phyloP scores from a whole-genome alignment of 352 stramenopile species.

The Plasmopara viticola region DNA sequence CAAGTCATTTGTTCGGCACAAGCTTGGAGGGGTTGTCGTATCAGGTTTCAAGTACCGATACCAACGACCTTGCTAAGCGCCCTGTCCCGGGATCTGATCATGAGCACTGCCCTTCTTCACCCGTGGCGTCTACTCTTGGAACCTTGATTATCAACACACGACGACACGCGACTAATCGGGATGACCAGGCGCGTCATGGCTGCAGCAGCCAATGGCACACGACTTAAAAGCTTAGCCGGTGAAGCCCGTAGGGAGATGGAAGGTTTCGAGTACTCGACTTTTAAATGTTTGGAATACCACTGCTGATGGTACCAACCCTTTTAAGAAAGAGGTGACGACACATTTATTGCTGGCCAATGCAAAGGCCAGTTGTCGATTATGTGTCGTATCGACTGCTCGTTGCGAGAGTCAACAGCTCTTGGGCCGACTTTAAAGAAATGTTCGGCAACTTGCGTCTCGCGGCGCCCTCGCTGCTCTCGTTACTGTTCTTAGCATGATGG shows the following conservation, averaged over 20 bases:
- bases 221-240: background rate
- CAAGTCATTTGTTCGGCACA: no score
- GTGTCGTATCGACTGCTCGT: conserved; percentile 44
- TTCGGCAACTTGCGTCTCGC: no score
- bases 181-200: conserved; percentile 8
- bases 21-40: no score
- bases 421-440: no score
- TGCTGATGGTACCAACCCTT: background rate
- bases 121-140: no score
- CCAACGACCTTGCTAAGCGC: no score
- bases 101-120: no score
- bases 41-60: no score
- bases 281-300: conserved; percentile 17
- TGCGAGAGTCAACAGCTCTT: conserved; percentile 2
- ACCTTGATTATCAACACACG: no score
- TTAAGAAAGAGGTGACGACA: background rate
- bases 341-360: background rate
- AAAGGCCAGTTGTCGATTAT: conserved; percentile 44
- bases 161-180: conserved; percentile 2
- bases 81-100: no score
- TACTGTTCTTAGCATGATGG: no score
- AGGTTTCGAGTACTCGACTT: conserved; percentile 9
- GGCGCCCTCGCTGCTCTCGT: no score
- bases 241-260: conserved; percentile 5
- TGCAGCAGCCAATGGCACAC: conserved; percentile 5